Evolutionary conservation across 2,329 filamentous ascomycete genomes (phyloP), one percentile per base, ranked within the genome.

Genomic region (Fusarium brevicatenulatum): DNA sequence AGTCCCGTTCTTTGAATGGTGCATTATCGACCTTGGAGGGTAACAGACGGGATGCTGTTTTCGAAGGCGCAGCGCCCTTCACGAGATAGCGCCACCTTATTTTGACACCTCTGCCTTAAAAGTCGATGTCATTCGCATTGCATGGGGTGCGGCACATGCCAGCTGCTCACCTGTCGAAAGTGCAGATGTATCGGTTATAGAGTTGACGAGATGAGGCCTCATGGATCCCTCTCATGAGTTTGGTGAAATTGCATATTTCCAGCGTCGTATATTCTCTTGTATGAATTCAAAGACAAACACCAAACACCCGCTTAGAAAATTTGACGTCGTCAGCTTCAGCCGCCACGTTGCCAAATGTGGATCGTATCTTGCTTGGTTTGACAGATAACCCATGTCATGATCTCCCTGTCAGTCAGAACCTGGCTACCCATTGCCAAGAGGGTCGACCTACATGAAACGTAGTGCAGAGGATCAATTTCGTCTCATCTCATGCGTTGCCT

Each of bases 401-500:
- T 56, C 52, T 47, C 60, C 70, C 70, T 72, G 70, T 54, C 39
- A 70, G 40, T 56, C 40, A 36, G 21, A 23, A 32, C 44, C 34
- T 49, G 58, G 46, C n/a, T 39, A 28, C 37, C 18, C 40, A 21
- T 34, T 43, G 25, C 30, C 55, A 37, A 49, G 30, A 54, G 13
- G 44, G n/a, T n/a, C 16, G 46, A 47, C 32, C 15, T 59, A 44
- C 19, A 46, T 73, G 70, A 73, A 70, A 73, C 66, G 62, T 67
- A 70, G 43, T 63, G 62, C 30, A 67, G 44, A 62, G 19, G 40
- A 44, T 71, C 63, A 43, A 47, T n/a, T 63, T 72, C 54, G 49
- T 73, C 61, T 71, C 70, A 57, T 63, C 61, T 71, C 70, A 57
- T 63, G 37, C 60, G 46, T 63, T 56, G 39, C 47, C 52, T 32